A percentile compares a stretch with the other conserved stretches of the same genome.
These are phyloP conservation scores for Hydrangea macrophylla DNA, from an alignment of 148 eudicot genomes.

Conservation along the genomic window DNA sequence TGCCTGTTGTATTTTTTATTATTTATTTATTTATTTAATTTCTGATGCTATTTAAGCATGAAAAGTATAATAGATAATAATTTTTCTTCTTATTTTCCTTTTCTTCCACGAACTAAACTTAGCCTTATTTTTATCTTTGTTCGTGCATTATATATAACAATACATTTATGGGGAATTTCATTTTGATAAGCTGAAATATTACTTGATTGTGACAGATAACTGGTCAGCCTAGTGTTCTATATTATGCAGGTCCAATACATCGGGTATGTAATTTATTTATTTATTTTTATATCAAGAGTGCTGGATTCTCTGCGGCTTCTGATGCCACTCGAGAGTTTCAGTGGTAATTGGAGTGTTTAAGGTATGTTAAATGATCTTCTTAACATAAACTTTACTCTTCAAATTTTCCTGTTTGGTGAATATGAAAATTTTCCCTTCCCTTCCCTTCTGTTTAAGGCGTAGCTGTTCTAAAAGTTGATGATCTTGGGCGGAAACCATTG, in stretches of 20 bases:
- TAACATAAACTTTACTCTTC: background rate
- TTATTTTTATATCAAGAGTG: slow-evolving; percentile 44
- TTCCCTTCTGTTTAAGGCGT: slow-evolving; percentile 1
- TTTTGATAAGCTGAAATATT: background rate
- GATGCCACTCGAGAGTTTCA: slow-evolving; percentile 94
- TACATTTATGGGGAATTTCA: background rate
- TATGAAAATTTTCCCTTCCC: background rate
- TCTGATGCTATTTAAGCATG: too few relatives aligned
- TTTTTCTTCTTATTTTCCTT: too few relatives aligned
- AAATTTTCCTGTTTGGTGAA: background rate
- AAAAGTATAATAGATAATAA: too few relatives aligned
- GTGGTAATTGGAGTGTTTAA: slow-evolving; percentile 88
- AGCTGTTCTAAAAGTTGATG: slow-evolving; percentile 92
- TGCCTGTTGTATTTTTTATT: too few relatives aligned
- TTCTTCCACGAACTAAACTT: too few relatives aligned
- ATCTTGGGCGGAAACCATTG: slow-evolving; percentile 92
- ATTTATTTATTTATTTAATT: too few relatives aligned
- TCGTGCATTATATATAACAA: background rate
- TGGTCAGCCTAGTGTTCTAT: slow-evolving; percentile 96
- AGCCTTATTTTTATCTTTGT: background rate
- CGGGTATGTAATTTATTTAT: slow-evolving; percentile 44
- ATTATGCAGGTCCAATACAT: slow-evolving; percentile 96
- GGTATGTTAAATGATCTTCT: slow-evolving; percentile 33
- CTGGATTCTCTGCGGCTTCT: slow-evolving; percentile 98
- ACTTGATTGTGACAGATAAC: slow-evolving; percentile 56